These are phyloP conservation scores for Graphilbum sp. DNA, from an alignment of 2,329 filamentous ascomycete genomes.

Conservation along the genomic window DNA sequence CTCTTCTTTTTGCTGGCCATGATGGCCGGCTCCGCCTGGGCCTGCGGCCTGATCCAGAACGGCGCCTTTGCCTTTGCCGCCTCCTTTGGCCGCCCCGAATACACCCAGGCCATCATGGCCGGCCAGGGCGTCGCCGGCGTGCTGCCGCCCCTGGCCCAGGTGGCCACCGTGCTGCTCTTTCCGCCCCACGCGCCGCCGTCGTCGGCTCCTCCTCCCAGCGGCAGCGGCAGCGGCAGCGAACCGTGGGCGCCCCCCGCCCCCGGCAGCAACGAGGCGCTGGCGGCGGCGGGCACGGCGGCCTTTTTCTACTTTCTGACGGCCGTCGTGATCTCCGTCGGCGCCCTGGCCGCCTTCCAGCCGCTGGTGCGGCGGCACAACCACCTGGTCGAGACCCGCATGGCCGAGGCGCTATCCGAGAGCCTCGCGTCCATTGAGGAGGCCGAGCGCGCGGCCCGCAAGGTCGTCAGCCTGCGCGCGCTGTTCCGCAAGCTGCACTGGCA, in stretches of 20 bases:
- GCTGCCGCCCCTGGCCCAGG: slow-evolving; percentile 73
- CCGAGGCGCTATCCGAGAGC: slow-evolving; percentile 31
- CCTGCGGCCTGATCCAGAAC: slow-evolving; percentile 79
- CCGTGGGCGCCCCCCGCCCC: slow-evolving; percentile 1
- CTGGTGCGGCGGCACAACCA: slow-evolving; percentile 46
- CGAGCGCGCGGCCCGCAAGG: slow-evolving; percentile 32
- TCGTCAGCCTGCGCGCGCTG: slow-evolving; percentile 42
- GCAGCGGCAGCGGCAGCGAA: background rate
- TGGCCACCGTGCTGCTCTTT: slow-evolving; percentile 61
- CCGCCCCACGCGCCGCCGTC: slow-evolving; percentile 20
- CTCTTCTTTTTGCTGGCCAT: slow-evolving; percentile 69
- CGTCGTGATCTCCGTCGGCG: slow-evolving; percentile 52
- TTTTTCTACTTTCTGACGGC: slow-evolving; percentile 88
- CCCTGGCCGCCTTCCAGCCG: slow-evolving; percentile 59
- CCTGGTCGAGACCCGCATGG: slow-evolving; percentile 32
- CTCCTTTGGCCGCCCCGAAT: slow-evolving; percentile 70
- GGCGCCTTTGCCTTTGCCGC: slow-evolving; percentile 84
- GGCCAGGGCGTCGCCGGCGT: slow-evolving; percentile 89
- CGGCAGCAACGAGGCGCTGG: slow-evolving; percentile 12
- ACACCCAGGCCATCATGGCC: slow-evolving; percentile 92
- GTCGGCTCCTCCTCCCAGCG: background rate
- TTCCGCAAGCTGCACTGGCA: slow-evolving; percentile 68
- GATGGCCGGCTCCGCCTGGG: slow-evolving; percentile 64
- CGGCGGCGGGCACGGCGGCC: slow-evolving; percentile 46
- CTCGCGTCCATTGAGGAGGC: slow-evolving; percentile 34